These are phyloP conservation scores for Alternaria longipes DNA, from an alignment of 2,329 filamentous ascomycete genomes.

Conservation along the genomic window DNA sequence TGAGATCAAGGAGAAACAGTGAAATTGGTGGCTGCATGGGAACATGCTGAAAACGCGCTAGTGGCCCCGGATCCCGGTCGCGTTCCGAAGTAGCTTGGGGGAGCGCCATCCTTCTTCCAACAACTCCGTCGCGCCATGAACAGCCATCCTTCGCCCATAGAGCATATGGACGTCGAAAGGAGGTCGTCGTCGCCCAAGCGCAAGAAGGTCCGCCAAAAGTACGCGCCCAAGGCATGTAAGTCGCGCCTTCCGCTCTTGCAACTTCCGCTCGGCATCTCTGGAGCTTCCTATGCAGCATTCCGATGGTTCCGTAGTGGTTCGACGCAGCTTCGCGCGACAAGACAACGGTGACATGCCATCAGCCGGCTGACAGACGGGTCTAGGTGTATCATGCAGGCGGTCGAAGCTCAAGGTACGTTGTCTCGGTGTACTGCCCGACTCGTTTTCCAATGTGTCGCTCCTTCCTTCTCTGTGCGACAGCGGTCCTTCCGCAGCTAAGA, in stretches of 20 bases:
- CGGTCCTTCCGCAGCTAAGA: not conserved
- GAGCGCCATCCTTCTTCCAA: slow-evolving; percentile 24
- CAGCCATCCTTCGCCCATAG: slow-evolving; percentile 27
- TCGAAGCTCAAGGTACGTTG: slow-evolving; percentile 48
- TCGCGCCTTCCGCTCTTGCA: slow-evolving; percentile 15
- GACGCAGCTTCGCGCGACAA: slow-evolving; percentile 6
- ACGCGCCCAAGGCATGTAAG: slow-evolving; percentile 49
- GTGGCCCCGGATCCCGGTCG: slow-evolving; percentile 18
- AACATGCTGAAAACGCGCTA: slow-evolving; percentile 5
- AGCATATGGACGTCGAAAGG: slow-evolving; percentile 31
- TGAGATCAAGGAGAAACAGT: not conserved
- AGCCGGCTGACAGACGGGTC: slow-evolving; percentile 21
- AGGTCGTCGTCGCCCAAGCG: slow-evolving; percentile 43
- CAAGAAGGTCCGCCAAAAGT: slow-evolving; percentile 50
- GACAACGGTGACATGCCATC: not conserved
- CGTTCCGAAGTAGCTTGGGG: slow-evolving; percentile 28
- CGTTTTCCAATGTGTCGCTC: not conserved
- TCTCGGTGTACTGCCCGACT: not conserved
- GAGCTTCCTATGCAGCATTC: slow-evolving; percentile 28
- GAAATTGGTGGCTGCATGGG: not conserved
- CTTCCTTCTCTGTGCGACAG: slow-evolving; percentile 1
- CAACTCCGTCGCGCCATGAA: slow-evolving; percentile 36
- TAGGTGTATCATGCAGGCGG: slow-evolving; percentile 47
- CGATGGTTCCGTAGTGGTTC: slow-evolving; percentile 36
- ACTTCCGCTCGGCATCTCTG: slow-evolving; percentile 2